Percentiles rank a stretch among this genome's conserved stretches.
Evolutionary conservation across 371 early-diverging fungal genomes (phyloP).

Genomic region (Mortierella sp.): DNA sequence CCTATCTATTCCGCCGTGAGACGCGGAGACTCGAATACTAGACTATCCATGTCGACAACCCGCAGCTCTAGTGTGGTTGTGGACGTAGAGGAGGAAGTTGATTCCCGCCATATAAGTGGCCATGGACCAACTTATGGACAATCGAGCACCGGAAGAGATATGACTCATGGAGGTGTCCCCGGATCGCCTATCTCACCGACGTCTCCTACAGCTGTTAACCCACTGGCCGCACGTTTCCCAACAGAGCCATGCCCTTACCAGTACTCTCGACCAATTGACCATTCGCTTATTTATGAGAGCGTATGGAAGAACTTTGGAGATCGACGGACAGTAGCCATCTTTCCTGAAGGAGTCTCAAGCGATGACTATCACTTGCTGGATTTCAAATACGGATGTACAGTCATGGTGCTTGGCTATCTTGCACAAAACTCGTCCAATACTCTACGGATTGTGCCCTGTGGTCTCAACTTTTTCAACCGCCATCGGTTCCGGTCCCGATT

Average conservation of each 20-base stretch:
- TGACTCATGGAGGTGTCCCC: slow-evolving; percentile 4
- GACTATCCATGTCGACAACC: slow-evolving; percentile 23
- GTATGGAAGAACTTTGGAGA: slow-evolving; percentile 56
- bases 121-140: background rate
- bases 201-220: background rate
- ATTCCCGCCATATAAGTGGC: slow-evolving; percentile 3
- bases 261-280: slow-evolving; percentile 51
- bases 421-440: slow-evolving; percentile 48
- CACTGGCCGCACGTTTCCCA: slow-evolving; percentile 38
- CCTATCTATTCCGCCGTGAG: slow-evolving; percentile 15
- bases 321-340: slow-evolving; percentile 50
- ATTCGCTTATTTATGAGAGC: slow-evolving; percentile 52
- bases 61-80: slow-evolving; percentile 4
- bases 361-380: slow-evolving; percentile 55
- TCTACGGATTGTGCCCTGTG: slow-evolving; percentile 54
- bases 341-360: slow-evolving; percentile 56
- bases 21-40: slow-evolving; percentile 11
- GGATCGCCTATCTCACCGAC: background rate
- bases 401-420: slow-evolving; percentile 56
- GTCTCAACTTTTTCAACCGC: slow-evolving; percentile 57
- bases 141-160: background rate
- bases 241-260: slow-evolving; percentile 36
- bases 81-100: slow-evolving; percentile 14
- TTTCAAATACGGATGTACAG: slow-evolving; percentile 57
- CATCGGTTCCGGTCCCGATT: slow-evolving; percentile 56